phyloP scores from a whole-genome alignment of 805 yeast species.

The Candida jianshihensis region DNA sequence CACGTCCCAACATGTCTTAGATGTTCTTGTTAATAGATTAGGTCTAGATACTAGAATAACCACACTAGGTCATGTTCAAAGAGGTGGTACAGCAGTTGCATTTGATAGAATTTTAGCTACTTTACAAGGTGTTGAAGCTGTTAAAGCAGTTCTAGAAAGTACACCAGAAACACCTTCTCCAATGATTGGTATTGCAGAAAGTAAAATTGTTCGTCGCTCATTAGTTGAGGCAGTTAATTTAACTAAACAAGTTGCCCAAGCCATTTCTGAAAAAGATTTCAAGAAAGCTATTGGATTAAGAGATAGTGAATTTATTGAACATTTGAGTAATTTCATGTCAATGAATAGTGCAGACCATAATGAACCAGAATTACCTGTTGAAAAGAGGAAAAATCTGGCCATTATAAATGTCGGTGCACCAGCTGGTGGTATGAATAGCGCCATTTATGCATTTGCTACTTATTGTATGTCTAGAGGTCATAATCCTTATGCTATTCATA shows the following conservation, averaged over 20 bases:
- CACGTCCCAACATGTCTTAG: conserved; percentile 71
- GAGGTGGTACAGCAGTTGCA: conserved; percentile 98
- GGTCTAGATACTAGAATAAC: conserved; percentile 95
- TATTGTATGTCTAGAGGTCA: conserved; percentile 90
- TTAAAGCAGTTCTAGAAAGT: conserved; percentile 80
- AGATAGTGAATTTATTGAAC: conserved; percentile 82
- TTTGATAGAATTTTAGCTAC: conserved; percentile 89
- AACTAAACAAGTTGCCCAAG: conserved; percentile 86
- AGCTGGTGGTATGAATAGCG: conserved; percentile 93
- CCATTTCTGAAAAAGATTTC: conserved; percentile 74
- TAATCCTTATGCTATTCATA: conserved; percentile 80
- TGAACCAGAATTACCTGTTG: conserved; percentile 52
- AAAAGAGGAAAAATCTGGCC: conserved; percentile 65
- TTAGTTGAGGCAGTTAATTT: conserved; percentile 83
- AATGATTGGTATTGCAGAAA: conserved; percentile 84
- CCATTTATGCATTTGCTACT: conserved; percentile 82
- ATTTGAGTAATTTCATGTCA: conserved; percentile 62
- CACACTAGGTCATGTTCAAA: conserved; percentile 93
- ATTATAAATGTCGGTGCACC: conserved; percentile 95
- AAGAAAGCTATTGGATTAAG: conserved; percentile 81
- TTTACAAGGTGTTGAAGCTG: conserved; percentile 96
- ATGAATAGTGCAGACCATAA: conserved; percentile 62
- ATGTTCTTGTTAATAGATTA: conserved; percentile 63
- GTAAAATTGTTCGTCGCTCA: conserved; percentile 78
- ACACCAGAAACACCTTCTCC: conserved; percentile 94